Evolutionary conservation across 75 land plant species (phyloP).

Genomic region (Sequoia sempervirens): DNA sequence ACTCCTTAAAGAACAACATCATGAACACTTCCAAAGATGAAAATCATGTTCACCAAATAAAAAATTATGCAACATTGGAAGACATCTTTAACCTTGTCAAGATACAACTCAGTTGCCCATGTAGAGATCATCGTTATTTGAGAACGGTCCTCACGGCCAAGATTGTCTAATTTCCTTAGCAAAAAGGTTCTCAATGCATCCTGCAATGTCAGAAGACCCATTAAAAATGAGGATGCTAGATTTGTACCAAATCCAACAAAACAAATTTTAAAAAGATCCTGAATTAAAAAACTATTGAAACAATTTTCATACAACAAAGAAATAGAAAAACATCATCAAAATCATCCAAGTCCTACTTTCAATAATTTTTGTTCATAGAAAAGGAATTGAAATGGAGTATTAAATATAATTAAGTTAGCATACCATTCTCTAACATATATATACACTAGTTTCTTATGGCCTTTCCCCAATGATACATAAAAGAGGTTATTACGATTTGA

Average conservation of each 20-base stretch:
- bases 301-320: not conserved
- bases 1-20: not conserved
- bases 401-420: not conserved
- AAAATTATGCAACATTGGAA: not conserved
- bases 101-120: constrained; percentile 89
- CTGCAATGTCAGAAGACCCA: constrained; percentile 25
- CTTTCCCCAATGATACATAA: not conserved
- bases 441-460: not conserved
- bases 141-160: constrained; percentile 82
- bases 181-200: constrained; percentile 91
- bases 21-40: not conserved
- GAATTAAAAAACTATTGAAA: not conserved
- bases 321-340: not conserved
- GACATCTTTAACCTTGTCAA: constrained; percentile 78
- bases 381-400: not conserved
- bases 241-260: not conserved
- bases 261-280: not conserved
- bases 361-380: not conserved
- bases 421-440: not conserved
- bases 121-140: constrained; percentile 98
- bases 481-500: not conserved
- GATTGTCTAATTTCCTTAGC: constrained; percentile 80
- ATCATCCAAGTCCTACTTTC: not conserved
- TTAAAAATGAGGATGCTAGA: not conserved
- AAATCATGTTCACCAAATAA: constrained; percentile 1